Base-by-base conservation (phyloP, 768 basidiomycete genomes). In the Rhodotorula graminis region DNA sequence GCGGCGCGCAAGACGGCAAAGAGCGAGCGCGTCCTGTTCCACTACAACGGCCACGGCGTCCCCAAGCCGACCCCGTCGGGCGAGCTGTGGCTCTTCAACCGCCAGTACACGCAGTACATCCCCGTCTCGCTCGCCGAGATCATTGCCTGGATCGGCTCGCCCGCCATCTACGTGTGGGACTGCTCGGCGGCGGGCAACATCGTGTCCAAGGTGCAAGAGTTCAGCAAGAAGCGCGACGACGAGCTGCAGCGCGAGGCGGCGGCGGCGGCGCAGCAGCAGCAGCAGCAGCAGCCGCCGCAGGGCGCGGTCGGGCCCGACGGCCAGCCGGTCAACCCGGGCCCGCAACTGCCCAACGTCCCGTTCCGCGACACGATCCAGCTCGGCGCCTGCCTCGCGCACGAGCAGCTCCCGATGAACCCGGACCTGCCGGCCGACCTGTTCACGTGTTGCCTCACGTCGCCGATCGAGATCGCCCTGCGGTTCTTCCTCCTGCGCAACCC, bases 41-140 rank as follows among this genome's bases (percentile, higher is more conserved):
- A 98, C 82, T 99, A 98, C 82, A 99, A 98, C 75, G 96, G 96
- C 6, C 96, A 98, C 73, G 96, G 96, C 33, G 96, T 99, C 31
- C 95, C 95, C 4, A 94, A 92, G 78, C 96, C 96, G 19, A 98
- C 96, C 0, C 85, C 90, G 0, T 93, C 91, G 74, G 84, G 96
- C 33, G 96, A 99, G 81, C 85, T 99, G 64, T 99, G 96, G 96
- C 94, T 96, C 67, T 99, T 99, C 84, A 98, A 99, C 81, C 85
- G 88, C 78, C 90, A 88, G 76, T 98, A 98, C 81, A 97, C 96
- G 0, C 95, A 99, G 81, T 99, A 99, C 79, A 98, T 98, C 70
- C 96, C 96, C 0, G 90, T 98, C 19, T 93, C 92, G 27, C 84
- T 99, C 56, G 89, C 89, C 80, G 96, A 99, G 77, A 85, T 99